Conservation (phyloP, 306 rosid species). For the Astragalus membranaceus region DNA sequence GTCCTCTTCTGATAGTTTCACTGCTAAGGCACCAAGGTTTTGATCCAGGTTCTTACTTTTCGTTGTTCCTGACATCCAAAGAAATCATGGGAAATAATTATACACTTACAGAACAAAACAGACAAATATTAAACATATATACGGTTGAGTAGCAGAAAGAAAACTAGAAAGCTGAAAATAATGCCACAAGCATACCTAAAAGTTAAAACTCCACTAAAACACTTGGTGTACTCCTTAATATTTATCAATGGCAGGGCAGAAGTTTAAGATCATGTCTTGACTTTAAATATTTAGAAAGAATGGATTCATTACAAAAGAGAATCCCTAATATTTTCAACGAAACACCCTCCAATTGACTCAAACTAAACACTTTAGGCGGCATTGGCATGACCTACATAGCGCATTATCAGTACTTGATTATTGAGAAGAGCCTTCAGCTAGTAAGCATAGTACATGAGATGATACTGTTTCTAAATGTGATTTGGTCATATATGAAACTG, state of each 20-base stretch:
- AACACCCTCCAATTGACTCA: too few species aligned
- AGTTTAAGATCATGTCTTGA: background rate
- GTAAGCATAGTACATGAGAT: background rate
- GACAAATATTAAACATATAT: background rate
- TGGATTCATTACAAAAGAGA: background rate
- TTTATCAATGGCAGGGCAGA: background rate
- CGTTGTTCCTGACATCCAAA: slow-evolving; percentile 45
- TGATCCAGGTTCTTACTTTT: slow-evolving; percentile 53
- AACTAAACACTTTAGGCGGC: background rate
- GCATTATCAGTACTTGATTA: background rate
- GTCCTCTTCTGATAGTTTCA: slow-evolving; percentile 40
- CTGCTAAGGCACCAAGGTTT: slow-evolving; percentile 46
- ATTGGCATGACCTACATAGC: background rate
- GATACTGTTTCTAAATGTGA: too few species aligned
- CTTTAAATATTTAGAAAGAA: background rate
- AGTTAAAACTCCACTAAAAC: background rate
- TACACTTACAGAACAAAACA: background rate
- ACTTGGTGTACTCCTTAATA: background rate
- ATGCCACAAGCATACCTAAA: too few species aligned
- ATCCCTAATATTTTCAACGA: background rate
- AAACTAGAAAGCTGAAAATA: background rate
- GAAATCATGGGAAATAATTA: background rate
- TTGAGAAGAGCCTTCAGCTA: background rate
- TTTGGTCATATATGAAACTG: background rate
- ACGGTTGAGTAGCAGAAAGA: background rate